A percentile compares a stretch with the other conserved stretches of the same genome.
Conservation (phyloP, 148 eudicot genomes). For the Agrostemma githago region DNA sequence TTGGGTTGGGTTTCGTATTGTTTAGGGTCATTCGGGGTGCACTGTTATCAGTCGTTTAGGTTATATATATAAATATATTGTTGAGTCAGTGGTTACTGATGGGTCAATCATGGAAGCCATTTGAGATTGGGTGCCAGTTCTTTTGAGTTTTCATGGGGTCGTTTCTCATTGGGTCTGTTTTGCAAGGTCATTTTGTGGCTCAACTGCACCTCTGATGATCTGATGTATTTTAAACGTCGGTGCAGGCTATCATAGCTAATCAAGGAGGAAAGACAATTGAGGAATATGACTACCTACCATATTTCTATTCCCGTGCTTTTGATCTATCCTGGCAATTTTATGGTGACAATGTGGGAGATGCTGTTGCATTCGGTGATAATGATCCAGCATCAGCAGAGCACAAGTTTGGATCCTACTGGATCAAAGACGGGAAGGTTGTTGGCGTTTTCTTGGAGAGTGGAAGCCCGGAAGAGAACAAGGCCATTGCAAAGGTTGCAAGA, state of each 20-base stretch:
- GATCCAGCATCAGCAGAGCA: conserved; percentile 51
- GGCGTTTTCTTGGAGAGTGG: conserved; percentile 85
- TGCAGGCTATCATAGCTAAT: conserved; percentile 71
- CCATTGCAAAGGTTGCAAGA: conserved; percentile 81
- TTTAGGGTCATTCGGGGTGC: background rate
- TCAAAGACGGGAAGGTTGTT: conserved; percentile 78
- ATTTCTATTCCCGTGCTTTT: conserved; percentile 82
- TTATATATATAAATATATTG: too few relatives aligned
- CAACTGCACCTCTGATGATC: too few relatives aligned
- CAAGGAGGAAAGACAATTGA: conserved; percentile 52
- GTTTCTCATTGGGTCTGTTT: background rate
- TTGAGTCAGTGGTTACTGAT: background rate
- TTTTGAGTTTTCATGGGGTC: background rate
- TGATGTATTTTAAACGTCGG: background rate
- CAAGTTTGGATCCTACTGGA: conserved; percentile 86
- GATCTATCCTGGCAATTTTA: conserved; percentile 88
- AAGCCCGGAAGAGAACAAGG: conserved; percentile 81
- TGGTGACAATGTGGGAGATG: conserved; percentile 81
- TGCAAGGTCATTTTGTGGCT: background rate
- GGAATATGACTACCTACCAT: conserved; percentile 80
- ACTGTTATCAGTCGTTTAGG: background rate
- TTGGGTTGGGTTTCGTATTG: background rate
- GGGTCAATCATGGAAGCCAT: background rate
- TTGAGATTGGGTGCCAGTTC: background rate
- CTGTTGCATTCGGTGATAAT: conserved; percentile 63